These are phyloP conservation scores for Phytophthora melonis DNA, from an alignment of 352 stramenopile genomes.

Conservation along the genomic window DNA sequence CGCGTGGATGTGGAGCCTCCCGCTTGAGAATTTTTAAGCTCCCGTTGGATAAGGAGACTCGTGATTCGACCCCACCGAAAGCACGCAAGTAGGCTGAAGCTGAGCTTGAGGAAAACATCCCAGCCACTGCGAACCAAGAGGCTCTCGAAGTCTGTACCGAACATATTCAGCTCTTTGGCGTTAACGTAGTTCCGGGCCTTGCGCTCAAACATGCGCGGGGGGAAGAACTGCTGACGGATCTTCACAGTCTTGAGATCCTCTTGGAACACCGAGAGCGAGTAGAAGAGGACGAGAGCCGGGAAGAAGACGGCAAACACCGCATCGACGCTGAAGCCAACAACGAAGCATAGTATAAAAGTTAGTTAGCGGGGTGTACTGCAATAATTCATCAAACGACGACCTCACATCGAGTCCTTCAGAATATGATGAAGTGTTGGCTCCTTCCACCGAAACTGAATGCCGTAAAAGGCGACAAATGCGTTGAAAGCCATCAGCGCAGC, in stretches of 20 bases:
- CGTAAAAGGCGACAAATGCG: conserved; percentile 44
- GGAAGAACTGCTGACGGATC: conserved; percentile 51
- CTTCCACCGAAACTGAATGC: conserved; percentile 47
- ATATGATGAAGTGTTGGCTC: conserved; percentile 40
- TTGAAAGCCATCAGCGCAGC: conserved; percentile 52
- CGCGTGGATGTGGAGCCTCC: not conserved
- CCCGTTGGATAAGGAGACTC: conserved; percentile 19
- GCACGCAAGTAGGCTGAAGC: conserved; percentile 49
- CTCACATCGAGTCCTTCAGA: conserved; percentile 52
- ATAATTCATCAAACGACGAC: not conserved
- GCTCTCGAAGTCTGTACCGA: conserved; percentile 43
- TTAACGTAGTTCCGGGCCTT: conserved; percentile 43
- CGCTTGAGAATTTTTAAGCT: not conserved
- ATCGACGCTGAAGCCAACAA: conserved; percentile 36
- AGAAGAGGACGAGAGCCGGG: conserved; percentile 39
- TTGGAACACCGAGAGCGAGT: conserved; percentile 42
- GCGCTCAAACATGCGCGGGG: conserved; percentile 44
- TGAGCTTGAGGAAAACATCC: conserved; percentile 37
- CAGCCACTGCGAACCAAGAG: conserved; percentile 22
- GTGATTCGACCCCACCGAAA: conserved; percentile 37
- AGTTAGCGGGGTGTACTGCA: no score
- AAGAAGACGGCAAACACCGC: conserved; percentile 50
- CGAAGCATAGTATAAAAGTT: no score
- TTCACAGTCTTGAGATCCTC: conserved; percentile 43
- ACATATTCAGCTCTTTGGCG: conserved; percentile 44